A percentile compares a stretch with the other conserved stretches of the same genome.
These are phyloP conservation scores for Aspergillus pseudonomiae DNA, from an alignment of 2,329 filamentous ascomycete species.

Conservation along the genomic window DNA sequence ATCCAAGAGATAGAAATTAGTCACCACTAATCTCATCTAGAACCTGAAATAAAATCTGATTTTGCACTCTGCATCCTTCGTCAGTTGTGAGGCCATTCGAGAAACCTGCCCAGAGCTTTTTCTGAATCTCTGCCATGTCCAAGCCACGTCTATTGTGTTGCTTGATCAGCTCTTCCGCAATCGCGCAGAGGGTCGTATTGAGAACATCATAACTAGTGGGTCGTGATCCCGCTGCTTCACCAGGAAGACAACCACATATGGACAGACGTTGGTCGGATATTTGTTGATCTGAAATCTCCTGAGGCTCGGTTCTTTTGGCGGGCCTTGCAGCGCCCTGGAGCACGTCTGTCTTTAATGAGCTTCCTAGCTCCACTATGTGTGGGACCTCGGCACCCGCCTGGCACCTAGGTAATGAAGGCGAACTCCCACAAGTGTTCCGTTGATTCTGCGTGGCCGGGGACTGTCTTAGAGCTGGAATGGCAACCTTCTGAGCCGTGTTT, in stretches of 20 bases:
- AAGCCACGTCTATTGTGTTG: conserved; percentile 41
- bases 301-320: neutral
- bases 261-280: conserved; percentile 12
- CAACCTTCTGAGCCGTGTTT: conserved; percentile 32
- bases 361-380: neutral
- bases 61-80: conserved; percentile 42
- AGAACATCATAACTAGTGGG: conserved; percentile 30
- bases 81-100: conserved; percentile 28
- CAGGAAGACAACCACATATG: conserved; percentile 29
- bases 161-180: conserved; percentile 41
- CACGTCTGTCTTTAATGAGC: neutral
- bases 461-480: conserved; percentile 36
- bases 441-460: neutral
- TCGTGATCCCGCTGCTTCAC: conserved; percentile 18
- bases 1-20: conserved; percentile 13
- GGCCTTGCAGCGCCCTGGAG: neutral
- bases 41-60: conserved; percentile 46
- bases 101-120: conserved; percentile 39
- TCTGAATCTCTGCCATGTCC: conserved; percentile 40
- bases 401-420: neutral
- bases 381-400: neutral
- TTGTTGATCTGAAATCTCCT: neutral
- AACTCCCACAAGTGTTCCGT: neutral
- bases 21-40: conserved; percentile 42
- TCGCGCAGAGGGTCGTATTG: conserved; percentile 42